Evolutionary conservation across 73 alveolate genomes (phyloP), one percentile per base, ranked within the genome.

Genomic region (Paramecium octaurelia): DNA sequence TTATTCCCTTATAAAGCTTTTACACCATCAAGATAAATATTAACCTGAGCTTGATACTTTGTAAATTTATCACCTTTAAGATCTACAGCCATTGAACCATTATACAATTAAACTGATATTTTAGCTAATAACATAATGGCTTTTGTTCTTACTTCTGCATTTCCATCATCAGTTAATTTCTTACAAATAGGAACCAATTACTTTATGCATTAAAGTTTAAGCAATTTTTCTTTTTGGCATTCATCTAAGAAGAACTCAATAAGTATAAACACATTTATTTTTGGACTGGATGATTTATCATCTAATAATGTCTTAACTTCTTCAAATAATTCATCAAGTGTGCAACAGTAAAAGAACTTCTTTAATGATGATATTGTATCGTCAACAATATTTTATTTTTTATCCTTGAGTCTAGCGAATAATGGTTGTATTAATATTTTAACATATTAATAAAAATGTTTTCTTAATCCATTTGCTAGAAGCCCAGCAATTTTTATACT

Each of bases 311-410:
- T 10, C 9, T 36, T 40, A 8, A 75, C 24, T 34, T 75, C 60
- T 40, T 75, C 88, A 75, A 75, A 75, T 16, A 75, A 14, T 34
- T 75, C 88, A 75, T 75, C 88, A 75, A 75, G 42, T 14, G 23
- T 34, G 8, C 42, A 21, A 40, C 60, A 10, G 11, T 75, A 75
- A n/a, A 75, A 36, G 3, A 75, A 12, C 23, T 75, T 75, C 23
- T 75, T 34, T 12, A 75, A 14, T 5, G 68, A 11, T 14, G 23
- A 18, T 3, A 75, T 36, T 14, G 88, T 36, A 34, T 75, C 88
- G 14, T 75, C 88, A 21, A 34, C 57, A n/a, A 75, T 44, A 12
- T 29, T 31, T 11, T 75, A 75, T 75, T 75, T 75, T 40, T 75
- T 75, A 36, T 75, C 88, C 23, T 75, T 75, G 1, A 75, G n/a